Conservation (phyloP, 1,284 basidiomycete species). For the Chalciporus sp. region DNA sequence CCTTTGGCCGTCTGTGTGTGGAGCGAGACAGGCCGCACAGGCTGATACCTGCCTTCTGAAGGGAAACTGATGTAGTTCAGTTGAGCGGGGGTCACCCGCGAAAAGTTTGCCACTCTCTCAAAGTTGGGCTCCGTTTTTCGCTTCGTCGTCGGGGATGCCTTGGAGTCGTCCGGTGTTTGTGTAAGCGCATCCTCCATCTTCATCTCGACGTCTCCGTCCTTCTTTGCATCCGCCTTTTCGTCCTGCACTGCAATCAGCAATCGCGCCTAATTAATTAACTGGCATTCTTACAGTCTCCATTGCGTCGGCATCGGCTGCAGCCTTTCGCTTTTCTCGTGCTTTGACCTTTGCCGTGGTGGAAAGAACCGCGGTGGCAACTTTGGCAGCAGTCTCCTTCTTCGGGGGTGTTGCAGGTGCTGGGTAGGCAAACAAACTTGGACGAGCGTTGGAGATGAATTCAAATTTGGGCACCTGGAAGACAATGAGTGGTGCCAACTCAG, state of each 20-base stretch:
- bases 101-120: conserved; percentile 85
- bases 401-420: conserved; percentile 82
- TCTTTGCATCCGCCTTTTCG: conserved; percentile 58
- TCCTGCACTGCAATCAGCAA: conserved; percentile 39
- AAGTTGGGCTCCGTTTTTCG: conserved; percentile 77
- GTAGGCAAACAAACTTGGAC: conserved; percentile 89
- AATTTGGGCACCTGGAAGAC: conserved; percentile 78
- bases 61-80: conserved; percentile 86
- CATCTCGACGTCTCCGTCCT: conserved; percentile 75
- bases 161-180: conserved; percentile 60
- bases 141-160: conserved; percentile 41
- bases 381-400: conserved; percentile 87
- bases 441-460: conserved; percentile 86
- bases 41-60: conserved; percentile 77
- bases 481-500: conserved; percentile 5
- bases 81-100: conserved; percentile 92
- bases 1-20: conserved; percentile 42
- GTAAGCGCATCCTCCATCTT: conserved; percentile 61
- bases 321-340: conserved; percentile 89
- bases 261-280: neutral
- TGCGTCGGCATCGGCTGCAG: conserved; percentile 73
- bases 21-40: conserved; percentile 82
- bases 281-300: conserved; percentile 77
- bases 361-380: conserved; percentile 89
- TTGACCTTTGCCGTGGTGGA: conserved; percentile 95